Evolutionary conservation across 345 rosid species (phyloP).

Genomic region (Pseudoturritis turrita): DNA sequence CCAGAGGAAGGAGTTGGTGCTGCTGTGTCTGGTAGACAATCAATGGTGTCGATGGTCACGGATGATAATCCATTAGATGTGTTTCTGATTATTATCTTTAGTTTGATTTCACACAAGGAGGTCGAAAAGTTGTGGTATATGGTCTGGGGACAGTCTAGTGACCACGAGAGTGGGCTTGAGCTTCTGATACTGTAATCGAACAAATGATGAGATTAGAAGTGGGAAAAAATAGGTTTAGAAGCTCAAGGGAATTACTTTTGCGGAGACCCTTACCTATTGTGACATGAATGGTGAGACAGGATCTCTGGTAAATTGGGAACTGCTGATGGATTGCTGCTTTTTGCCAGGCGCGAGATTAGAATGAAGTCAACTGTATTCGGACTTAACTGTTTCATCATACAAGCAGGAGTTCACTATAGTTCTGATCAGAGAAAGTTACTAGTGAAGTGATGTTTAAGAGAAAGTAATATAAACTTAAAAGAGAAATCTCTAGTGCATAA

Average conservation of each 20-base stretch:
- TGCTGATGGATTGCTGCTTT: conserved; percentile 35
- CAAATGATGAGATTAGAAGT: background rate
- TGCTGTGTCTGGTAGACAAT: conserved; percentile 35
- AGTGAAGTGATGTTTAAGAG: background rate
- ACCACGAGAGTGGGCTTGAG: conserved; percentile 71
- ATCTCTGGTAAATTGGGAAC: conserved; percentile 40
- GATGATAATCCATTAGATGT: conserved; percentile 44
- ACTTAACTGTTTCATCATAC: conserved; percentile 44
- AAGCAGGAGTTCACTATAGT: background rate
- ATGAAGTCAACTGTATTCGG: conserved; percentile 62
- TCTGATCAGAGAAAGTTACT: conserved; percentile 11
- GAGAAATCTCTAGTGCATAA: background rate
- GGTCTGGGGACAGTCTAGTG: conserved; percentile 56
- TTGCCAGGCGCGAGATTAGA: conserved; percentile 48
- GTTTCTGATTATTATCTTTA: conserved; percentile 65
- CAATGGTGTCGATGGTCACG: conserved; percentile 46
- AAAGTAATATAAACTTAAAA: background rate
- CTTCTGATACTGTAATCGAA: conserved; percentile 48
- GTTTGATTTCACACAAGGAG: conserved; percentile 55
- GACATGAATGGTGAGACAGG: conserved; percentile 75
- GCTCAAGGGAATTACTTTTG: background rate
- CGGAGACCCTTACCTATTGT: conserved; percentile 54
- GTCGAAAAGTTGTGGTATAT: conserved; percentile 58
- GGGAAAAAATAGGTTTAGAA: background rate
- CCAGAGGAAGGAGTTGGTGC: conserved; percentile 28